A percentile compares a stretch with the other conserved stretches of the same genome.
Conservation (phyloP, 2,329 filamentous ascomycete genomes). For the Teratosphaeria nubilosa region DNA sequence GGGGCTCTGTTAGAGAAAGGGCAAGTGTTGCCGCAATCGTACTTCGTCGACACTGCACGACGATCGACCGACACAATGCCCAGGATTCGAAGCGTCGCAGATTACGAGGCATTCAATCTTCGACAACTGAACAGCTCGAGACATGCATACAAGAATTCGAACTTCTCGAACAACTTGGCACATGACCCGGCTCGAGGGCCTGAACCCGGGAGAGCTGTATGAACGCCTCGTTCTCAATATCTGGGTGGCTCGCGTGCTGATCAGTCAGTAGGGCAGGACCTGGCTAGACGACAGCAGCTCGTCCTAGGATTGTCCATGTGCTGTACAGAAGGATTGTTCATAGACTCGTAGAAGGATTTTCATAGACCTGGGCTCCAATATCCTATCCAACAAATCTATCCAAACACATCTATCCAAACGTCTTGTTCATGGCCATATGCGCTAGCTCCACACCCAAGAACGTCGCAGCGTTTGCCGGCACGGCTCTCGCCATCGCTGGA, state of each 20-base stretch:
- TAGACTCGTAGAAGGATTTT: too few species aligned
- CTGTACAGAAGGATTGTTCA: neutral
- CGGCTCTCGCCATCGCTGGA: constrained; percentile 81
- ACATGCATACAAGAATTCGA: constrained; percentile 4
- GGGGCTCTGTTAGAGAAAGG: neutral
- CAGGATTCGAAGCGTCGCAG: constrained; percentile 7
- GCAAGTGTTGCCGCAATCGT: neutral
- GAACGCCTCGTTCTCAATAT: neutral
- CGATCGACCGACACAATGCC: constrained; percentile 49
- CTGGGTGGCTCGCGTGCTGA: neutral
- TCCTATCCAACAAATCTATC: neutral
- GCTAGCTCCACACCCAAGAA: constrained; percentile 80
- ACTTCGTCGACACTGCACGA: neutral
- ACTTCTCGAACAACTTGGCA: neutral
- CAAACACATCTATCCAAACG: constrained; percentile 39
- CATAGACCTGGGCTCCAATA: neutral
- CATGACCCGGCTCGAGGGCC: neutral
- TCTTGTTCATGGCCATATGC: constrained; percentile 71
- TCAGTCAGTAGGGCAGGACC: neutral
- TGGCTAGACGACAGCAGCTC: neutral
- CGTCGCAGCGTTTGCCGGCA: constrained; percentile 92
- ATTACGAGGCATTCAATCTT: constrained; percentile 13
- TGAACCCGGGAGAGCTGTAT: neutral
- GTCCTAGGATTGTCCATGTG: neutral
- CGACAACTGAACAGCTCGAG: constrained; percentile 4